These are phyloP conservation scores for Capsicum rhomboideum DNA, from an alignment of 257 asterid species.

Conservation along the genomic window DNA sequence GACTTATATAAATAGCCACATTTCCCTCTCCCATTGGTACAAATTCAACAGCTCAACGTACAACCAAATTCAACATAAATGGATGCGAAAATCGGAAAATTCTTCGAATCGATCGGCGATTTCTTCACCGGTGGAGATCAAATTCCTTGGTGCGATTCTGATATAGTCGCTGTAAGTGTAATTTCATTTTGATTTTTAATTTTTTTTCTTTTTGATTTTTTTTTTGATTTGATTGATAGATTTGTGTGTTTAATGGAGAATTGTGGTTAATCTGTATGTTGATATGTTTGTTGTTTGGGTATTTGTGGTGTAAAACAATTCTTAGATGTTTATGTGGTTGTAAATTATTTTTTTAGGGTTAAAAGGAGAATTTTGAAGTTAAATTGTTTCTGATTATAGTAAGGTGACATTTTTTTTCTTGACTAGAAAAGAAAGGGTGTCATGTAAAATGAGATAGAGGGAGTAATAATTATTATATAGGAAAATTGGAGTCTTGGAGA, in stretches of 20 bases:
- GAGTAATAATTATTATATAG: too few relatives aligned
- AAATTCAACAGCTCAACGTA: background rate
- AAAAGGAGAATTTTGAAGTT: too few relatives aligned
- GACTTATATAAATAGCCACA: background rate
- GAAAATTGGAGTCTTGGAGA: background rate
- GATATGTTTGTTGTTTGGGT: background rate
- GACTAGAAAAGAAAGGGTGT: too few relatives aligned
- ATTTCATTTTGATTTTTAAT: background rate
- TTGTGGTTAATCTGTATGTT: background rate
- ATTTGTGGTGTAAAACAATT: too few relatives aligned
- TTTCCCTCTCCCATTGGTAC: background rate
- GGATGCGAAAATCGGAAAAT: constrained; percentile 57
- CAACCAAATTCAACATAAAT: constrained; percentile 11
- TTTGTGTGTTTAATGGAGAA: background rate
- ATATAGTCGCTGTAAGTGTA: constrained; percentile 50
- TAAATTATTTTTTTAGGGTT: too few relatives aligned
- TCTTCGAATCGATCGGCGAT: constrained; percentile 55
- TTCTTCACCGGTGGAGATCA: constrained; percentile 73
- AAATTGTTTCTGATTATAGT: too few relatives aligned
- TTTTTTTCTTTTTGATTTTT: background rate
- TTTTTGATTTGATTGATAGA: background rate
- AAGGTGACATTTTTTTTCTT: too few relatives aligned
- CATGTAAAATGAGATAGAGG: too few relatives aligned
- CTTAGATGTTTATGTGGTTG: too few relatives aligned
- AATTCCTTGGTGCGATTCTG: constrained; percentile 77